phyloP scores from a whole-genome alignment of 306 rosid genomes.

The Adenanthera pavonina region DNA sequence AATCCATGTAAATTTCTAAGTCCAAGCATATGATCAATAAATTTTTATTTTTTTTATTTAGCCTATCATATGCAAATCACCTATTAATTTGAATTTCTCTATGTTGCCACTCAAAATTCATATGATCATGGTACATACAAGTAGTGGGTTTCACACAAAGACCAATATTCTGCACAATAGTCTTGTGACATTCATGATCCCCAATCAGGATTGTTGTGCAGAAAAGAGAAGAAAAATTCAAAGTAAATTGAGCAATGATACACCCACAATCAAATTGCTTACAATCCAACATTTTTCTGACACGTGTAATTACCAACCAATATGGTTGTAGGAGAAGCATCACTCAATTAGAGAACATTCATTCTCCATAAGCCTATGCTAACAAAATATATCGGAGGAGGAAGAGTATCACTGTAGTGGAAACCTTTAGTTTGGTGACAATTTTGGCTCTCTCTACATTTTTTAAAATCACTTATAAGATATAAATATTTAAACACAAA shows the following conservation, averaged over 20 bases:
- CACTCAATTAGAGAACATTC: slow-evolving; percentile 1
- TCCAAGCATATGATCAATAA: too few species aligned
- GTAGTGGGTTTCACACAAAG: background rate
- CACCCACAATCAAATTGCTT: background rate
- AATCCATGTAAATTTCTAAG: too few species aligned
- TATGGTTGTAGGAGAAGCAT: background rate
- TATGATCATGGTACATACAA: background rate
- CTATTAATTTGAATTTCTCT: too few species aligned
- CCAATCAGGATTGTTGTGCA: background rate
- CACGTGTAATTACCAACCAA: background rate
- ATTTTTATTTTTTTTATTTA: too few species aligned
- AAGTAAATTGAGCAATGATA: background rate
- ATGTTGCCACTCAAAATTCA: too few species aligned
- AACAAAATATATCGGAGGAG: slow-evolving; percentile 59
- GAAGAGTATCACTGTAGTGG: slow-evolving; percentile 46
- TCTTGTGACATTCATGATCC: slow-evolving; percentile 17
- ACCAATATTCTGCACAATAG: slow-evolving; percentile 24
- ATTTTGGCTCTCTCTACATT: slow-evolving; percentile 79
- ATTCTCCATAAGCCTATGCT: slow-evolving; percentile 3
- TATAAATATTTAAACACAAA: too few species aligned
- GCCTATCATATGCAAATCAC: too few species aligned
- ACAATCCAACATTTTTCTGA: background rate
- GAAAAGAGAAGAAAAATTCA: background rate
- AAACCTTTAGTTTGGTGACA: slow-evolving; percentile 67
- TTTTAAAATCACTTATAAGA: too few species aligned